These are phyloP conservation scores for Glebionis coronaria DNA, from an alignment of 129 eudicot species.

Conservation along the genomic window DNA sequence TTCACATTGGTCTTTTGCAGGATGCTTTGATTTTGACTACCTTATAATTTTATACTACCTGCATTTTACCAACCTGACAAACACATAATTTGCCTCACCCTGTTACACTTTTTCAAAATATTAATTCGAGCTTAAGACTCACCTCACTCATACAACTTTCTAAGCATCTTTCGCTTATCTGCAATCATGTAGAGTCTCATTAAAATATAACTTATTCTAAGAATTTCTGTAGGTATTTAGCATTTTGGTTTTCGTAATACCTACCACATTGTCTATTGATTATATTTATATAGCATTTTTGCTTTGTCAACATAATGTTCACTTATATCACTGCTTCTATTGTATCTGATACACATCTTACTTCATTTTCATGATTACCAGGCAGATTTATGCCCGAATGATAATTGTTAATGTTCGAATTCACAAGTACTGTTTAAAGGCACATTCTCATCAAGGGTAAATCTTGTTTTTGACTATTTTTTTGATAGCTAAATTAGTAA, in stretches of 20 bases:
- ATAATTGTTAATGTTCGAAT: slow-evolving; percentile 61
- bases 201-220: not conserved
- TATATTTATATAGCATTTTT: not conserved
- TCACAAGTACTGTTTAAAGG: slow-evolving; percentile 56
- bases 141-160: not conserved
- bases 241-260: not conserved
- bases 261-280: not conserved
- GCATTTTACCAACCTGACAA: no score
- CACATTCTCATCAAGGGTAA: slow-evolving; percentile 67
- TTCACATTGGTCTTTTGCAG: no score
- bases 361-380: slow-evolving; percentile 27
- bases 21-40: no score
- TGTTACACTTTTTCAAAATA: not conserved
- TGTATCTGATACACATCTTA: slow-evolving; percentile 17
- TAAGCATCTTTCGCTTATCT: not conserved
- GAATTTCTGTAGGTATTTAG: not conserved
- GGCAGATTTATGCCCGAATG: slow-evolving; percentile 77
- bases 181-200: not conserved
- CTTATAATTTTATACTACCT: no score
- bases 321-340: not conserved
- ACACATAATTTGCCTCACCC: no score
- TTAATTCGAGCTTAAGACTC: not conserved
- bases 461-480: not conserved
- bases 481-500: not conserved
- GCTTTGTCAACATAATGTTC: not conserved